A percentile compares a stretch with the other conserved stretches of the same genome.
phyloP scores from a whole-genome alignment of 371 early-diverging fungal genomes.

The Globomyces sp. region DNA sequence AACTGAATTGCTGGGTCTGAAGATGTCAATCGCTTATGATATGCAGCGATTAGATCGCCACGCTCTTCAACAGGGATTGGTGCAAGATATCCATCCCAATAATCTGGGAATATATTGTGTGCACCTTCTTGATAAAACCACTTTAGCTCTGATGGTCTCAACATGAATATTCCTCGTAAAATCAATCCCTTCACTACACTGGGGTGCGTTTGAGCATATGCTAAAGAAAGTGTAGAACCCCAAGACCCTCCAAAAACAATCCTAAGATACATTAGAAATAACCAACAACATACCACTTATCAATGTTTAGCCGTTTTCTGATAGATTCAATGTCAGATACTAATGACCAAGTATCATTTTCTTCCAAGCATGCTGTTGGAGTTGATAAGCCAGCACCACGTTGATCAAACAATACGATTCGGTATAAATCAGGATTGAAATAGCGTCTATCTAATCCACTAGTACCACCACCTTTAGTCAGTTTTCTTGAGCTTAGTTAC shows the following conservation, averaged over 20 bases:
- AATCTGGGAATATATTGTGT: conserved; percentile 56
- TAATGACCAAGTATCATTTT: conserved; percentile 52
- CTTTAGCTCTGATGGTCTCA: conserved; percentile 50
- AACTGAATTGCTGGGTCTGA: conserved; percentile 45
- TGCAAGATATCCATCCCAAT: conserved; percentile 55
- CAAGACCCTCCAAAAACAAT: neutral
- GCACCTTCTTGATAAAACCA: conserved; percentile 68
- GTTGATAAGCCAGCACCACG: conserved; percentile 63
- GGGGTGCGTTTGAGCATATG: conserved; percentile 61
- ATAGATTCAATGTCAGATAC: conserved; percentile 61
- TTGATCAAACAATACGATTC: conserved; percentile 63
- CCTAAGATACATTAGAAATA: conserved; percentile 36
- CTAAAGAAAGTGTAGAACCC: conserved; percentile 49
- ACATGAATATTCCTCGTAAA: conserved; percentile 62
- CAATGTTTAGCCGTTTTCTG: conserved; percentile 50
- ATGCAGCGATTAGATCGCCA: conserved; percentile 55
- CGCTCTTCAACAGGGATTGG: conserved; percentile 63
- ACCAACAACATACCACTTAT: conserved; percentile 69
- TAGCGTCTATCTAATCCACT: conserved; percentile 52
- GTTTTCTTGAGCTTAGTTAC: neutral
- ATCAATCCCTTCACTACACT: conserved; percentile 58
- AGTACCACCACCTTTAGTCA: conserved; percentile 44
- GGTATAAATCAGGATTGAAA: conserved; percentile 60
- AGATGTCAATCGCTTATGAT: conserved; percentile 62
- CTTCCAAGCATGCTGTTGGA: conserved; percentile 55